Percentiles rank a stretch among this genome's conserved stretches.
Conservation (phyloP, 495 filamentous ascomycete genomes). For the Lepraria neglecta region DNA sequence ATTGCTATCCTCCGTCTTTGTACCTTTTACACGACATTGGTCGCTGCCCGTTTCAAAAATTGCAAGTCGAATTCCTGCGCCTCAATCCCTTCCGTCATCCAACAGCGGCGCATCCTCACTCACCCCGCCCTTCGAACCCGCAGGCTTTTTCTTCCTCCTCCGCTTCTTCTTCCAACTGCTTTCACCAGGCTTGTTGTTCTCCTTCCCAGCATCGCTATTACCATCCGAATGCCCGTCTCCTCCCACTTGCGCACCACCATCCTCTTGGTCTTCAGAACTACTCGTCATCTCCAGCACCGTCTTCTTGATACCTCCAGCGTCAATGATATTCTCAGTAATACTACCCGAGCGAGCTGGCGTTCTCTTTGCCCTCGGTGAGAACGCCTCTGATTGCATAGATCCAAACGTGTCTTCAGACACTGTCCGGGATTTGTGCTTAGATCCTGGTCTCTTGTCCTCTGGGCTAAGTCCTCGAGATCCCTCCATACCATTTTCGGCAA, state of each 20-base stretch:
- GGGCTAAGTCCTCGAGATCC: constrained; percentile 5
- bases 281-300: constrained; percentile 71
- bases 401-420: constrained; percentile 33
- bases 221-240: constrained; percentile 26
- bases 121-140: neutral
- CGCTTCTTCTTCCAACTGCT: constrained; percentile 39
- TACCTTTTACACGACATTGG: no score
- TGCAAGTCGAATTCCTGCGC: no score
- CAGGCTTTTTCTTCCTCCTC: constrained; percentile 34
- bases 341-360: constrained; percentile 69
- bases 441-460: constrained; percentile 1
- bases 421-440: constrained; percentile 11
- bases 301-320: constrained; percentile 76
- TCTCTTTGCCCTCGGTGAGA: constrained; percentile 26
- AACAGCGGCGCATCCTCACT: constrained; percentile 19
- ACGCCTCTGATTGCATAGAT: constrained; percentile 34
- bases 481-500: constrained; percentile 20
- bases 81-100: constrained; percentile 3
- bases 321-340: constrained; percentile 82
- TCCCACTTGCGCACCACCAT: constrained; percentile 19
- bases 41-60: no score
- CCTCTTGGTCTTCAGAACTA: constrained; percentile 29
- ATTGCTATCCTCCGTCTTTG: no score
- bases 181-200: constrained; percentile 20
- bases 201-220: constrained; percentile 26